A percentile compares a stretch with the other conserved stretches of the same genome.
phyloP scores from a whole-genome alignment of 2,329 filamentous ascomycete species.

The Cercospora sp. region DNA sequence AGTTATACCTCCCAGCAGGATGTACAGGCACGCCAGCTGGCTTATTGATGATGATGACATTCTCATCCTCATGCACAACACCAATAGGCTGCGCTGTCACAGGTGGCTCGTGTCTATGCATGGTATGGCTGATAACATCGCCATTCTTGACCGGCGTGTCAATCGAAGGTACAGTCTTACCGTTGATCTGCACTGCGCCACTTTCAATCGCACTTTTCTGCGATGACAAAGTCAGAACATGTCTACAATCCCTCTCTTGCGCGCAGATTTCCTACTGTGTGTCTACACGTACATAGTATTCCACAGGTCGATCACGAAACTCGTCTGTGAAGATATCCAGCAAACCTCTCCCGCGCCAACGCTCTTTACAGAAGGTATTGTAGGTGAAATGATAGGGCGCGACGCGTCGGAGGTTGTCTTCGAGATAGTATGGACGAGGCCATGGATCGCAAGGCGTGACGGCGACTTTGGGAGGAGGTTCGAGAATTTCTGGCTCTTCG shows the following conservation, averaged over 20 bases:
- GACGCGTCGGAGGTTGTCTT: slow-evolving; percentile 79
- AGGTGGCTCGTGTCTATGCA: slow-evolving; percentile 93
- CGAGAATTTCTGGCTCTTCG: slow-evolving; percentile 41
- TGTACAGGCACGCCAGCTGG: slow-evolving; percentile 93
- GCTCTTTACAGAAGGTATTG: slow-evolving; percentile 90
- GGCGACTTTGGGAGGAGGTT: slow-evolving; percentile 51
- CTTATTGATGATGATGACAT: slow-evolving; percentile 96
- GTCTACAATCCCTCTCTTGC: slow-evolving; percentile 25
- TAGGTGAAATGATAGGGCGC: slow-evolving; percentile 90
- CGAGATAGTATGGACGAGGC: slow-evolving; percentile 75
- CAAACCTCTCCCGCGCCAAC: slow-evolving; percentile 80
- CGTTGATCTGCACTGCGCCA: slow-evolving; percentile 79
- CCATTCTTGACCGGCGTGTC: slow-evolving; percentile 80
- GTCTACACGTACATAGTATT: slow-evolving; percentile 71
- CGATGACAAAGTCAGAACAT: slow-evolving; percentile 30
- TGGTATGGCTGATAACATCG: slow-evolving; percentile 85
- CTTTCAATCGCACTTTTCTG: slow-evolving; percentile 73
- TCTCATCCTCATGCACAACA: slow-evolving; percentile 86
- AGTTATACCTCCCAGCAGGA: slow-evolving; percentile 91
- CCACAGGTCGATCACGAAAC: slow-evolving; percentile 81
- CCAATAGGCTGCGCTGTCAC: slow-evolving; percentile 77
- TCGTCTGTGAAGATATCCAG: slow-evolving; percentile 88
- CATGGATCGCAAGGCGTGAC: slow-evolving; percentile 59
- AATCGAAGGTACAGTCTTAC: slow-evolving; percentile 63
- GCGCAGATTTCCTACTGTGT: background rate